A percentile compares a stretch with the other conserved stretches of the same genome.
Evolutionary conservation across 1,284 basidiomycete genomes (phyloP).

Genomic region (Sparassis latifolia): DNA sequence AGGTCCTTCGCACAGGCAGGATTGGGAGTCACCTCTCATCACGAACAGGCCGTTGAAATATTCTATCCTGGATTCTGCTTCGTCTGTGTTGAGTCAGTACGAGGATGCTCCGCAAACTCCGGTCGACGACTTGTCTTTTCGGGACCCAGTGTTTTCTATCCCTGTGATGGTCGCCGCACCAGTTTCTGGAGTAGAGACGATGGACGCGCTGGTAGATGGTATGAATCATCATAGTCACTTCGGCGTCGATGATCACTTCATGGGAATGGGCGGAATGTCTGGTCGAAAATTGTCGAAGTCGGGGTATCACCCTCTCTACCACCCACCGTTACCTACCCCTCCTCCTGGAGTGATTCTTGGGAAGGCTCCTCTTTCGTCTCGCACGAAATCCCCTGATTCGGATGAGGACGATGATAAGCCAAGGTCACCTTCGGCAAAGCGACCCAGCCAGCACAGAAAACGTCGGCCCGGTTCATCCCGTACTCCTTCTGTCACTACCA

Average conservation of each 20-base stretch:
- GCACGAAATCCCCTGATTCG: conserved; percentile 31
- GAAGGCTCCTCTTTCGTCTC: conserved; percentile 36
- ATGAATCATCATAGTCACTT: conserved; percentile 55
- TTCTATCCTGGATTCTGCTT: conserved; percentile 56
- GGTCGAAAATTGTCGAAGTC: conserved; percentile 42
- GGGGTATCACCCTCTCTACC: conserved; percentile 60
- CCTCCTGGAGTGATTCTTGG: conserved; percentile 76
- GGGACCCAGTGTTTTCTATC: conserved; percentile 43
- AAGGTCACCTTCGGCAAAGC: conserved; percentile 7
- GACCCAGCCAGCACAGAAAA: conserved; percentile 10
- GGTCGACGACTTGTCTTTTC: conserved; percentile 41
- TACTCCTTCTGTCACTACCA: conserved; percentile 8
- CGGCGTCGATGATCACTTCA: conserved; percentile 43
- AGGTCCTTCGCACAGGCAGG: conserved; percentile 38
- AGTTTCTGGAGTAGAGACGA: conserved; percentile 68
- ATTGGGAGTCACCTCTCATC: conserved; percentile 32
- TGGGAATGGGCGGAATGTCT: conserved; percentile 33
- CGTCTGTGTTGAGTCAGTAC: conserved; percentile 48
- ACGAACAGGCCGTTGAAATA: conserved; percentile 27
- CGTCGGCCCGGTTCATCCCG: conserved; percentile 11
- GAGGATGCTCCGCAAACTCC: conserved; percentile 66
- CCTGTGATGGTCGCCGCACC: conserved; percentile 72
- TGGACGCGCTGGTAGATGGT: conserved; percentile 81
- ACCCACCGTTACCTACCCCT: conserved; percentile 73
- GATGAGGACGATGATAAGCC: conserved; percentile 43